phyloP scores from a whole-genome alignment of 2,329 filamentous ascomycete genomes.

The Ambrosiella beaveri region DNA sequence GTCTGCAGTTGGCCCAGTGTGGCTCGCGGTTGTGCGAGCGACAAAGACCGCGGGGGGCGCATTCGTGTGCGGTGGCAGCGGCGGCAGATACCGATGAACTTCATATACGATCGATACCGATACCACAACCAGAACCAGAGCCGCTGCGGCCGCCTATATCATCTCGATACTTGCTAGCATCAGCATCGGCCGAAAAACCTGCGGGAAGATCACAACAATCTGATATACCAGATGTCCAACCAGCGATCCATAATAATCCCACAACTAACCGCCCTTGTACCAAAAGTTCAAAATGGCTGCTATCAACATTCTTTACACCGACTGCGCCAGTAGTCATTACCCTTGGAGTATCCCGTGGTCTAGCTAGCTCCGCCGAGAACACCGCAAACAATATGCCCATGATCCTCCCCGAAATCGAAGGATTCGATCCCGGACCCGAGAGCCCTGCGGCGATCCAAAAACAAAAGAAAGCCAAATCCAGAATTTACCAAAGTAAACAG shows the following conservation, averaged over 20 bases:
- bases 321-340: neutral
- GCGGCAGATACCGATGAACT: no score
- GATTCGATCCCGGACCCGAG: neutral
- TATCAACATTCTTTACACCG: slow-evolving; percentile 23
- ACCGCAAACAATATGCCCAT: neutral
- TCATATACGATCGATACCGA: no score
- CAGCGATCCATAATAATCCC: no score
- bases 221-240: no score
- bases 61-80: no score
- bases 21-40: no score
- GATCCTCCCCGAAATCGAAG: neutral
- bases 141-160: no score
- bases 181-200: no score
- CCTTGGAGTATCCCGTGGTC: neutral
- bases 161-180: no score
- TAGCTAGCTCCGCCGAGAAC: neutral
- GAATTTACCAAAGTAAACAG: neutral
- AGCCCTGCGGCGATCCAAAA: neutral
- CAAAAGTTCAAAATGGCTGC: slow-evolving; percentile 20
- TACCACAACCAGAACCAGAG: no score
- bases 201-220: no score
- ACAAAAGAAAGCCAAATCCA: neutral
- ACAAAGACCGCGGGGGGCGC: no score
- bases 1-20: slow-evolving; percentile 25
- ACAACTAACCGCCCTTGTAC: slow-evolving; percentile 1